Base-by-base conservation (phyloP, 805 yeast genomes). In the Lipomyces sp. region DNA sequence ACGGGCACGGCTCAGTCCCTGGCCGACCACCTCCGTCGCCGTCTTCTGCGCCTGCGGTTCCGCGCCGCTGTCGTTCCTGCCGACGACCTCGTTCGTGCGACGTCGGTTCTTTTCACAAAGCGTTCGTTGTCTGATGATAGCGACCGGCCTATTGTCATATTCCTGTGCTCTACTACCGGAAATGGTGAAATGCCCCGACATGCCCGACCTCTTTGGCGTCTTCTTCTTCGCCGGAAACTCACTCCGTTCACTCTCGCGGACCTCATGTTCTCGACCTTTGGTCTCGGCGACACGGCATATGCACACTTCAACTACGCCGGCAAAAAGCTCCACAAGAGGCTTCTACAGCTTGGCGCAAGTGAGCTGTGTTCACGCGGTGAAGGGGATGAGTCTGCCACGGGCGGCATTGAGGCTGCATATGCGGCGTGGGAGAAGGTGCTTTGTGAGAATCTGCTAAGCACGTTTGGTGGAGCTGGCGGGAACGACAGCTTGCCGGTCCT, bases 221-320 rank as follows among this genome's bases (percentile, higher is more conserved):
- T 84, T 55, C 67, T 93, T 60, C 76, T 87, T 50, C 79, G 78
- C 63, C 80, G 76, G 64, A 81, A 80, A 57, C 75, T 91, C 6
- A 76, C 93, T 71, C 26, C 58, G 0, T 79, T 80, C 59, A 69
- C 87, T 28, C 69, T 91, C 35, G 74, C 75, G 55, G 86, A 83
- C 63, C 60, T 86, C 10, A 67, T 71, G 16, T 74, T 89, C 58
- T 78, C 91, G 2, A 77, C 88, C 1, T 84, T 93, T 63, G 99
- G 98, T 0, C 69, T 93, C 1, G 99, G 99, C 23, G 98, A 93
- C 66, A 83, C 95, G 0, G 83, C 95, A 1, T 93, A 93, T 65
- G 86, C 95, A 4, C 79, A 84, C 57, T 93, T 80, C 69, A 91
- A 93, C 68, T 82, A 82, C 74, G 96, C 96, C n/a, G 79, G 84